A percentile compares a stretch with the other conserved stretches of the same genome.
These are phyloP conservation scores for Cicer cuneatum DNA, from an alignment of 306 rosid species.

Conservation along the genomic window DNA sequence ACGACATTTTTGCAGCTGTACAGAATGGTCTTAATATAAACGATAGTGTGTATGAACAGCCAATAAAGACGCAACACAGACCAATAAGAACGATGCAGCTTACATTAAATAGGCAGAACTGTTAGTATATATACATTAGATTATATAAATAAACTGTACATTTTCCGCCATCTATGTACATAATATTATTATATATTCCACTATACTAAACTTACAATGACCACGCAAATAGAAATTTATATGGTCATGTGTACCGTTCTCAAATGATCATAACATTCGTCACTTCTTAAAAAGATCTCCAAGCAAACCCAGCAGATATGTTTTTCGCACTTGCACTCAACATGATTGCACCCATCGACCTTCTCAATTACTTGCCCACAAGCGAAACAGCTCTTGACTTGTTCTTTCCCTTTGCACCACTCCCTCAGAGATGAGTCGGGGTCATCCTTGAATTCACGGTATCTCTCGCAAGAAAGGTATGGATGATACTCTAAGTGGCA, in stretches of 20 bases:
- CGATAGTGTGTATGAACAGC: neutral
- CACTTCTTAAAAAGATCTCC: constrained; percentile 58
- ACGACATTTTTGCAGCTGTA: neutral
- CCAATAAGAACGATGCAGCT: neutral
- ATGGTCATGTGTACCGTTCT: constrained; percentile 67
- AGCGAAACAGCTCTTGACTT: constrained; percentile 73
- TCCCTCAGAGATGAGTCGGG: constrained; percentile 80
- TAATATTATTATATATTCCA: constrained; percentile 4
- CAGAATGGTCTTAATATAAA: neutral
- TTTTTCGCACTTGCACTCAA: constrained; percentile 84
- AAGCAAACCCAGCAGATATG: constrained; percentile 96
- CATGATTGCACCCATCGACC: constrained; percentile 88
- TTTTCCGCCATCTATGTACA: constrained; percentile 14
- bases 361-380: constrained; percentile 84
- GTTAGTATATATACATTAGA: constrained; percentile 29
- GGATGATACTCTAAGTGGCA: constrained; percentile 95
- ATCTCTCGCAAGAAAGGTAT: constrained; percentile 72
- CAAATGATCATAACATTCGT: constrained; percentile 81
- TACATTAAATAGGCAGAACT: neutral
- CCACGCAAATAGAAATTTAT: constrained; percentile 40
- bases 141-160: constrained; percentile 42
- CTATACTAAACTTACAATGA: constrained; percentile 13
- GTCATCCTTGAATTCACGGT: constrained; percentile 77
- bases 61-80: constrained; percentile 5
- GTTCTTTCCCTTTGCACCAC: constrained; percentile 81